Evolutionary conservation across 116 monocot species (phyloP), one percentile per base, ranked within the genome.

Genomic region (Cymodocea nodosa): DNA sequence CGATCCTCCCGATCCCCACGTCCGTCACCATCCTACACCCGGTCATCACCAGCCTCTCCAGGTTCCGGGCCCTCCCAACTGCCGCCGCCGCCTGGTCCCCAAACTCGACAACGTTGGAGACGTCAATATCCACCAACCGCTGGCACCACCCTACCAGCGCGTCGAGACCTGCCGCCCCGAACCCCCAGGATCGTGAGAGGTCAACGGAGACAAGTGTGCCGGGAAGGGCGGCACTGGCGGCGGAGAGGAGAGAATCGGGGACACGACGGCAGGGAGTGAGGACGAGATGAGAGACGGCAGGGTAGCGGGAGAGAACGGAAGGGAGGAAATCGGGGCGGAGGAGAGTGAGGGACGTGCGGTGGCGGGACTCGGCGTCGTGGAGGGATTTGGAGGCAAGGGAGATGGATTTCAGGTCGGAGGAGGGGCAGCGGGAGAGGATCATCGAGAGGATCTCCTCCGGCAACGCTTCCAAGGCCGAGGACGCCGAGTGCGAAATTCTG

Each of bases 1-100:
- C 92, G 55, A 92, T 72, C 72, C 83, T 81, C 6, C 77, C 85
- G 59, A 92, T 68, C 56, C 92, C 92, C 55, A 85, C 68, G 52
- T 92, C 92, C 18, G 83, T 83, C 35, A 92, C 56, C 67, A 25
- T 61, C 73, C 72, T 77, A 67, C 87, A 92, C 69, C 80, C 67
- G 30, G 73, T 65, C 70, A 92, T 64, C 69, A 66, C 70, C 25
- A 92, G 56, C 58, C 68, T 59, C 73, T 79, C 75, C 17, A 92
- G 74, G 23, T 71, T 73, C 61, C 68, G 52, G 52, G 75, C 77
- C 62, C 70, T 59, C 24, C 74, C 85, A 55, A 87, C 69, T 40
- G 74, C 74, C 22, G 77, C 81, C 23, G 76, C 83, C 7, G 76
- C 88, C 59, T 66, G 65, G 54, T 92, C 92, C 10, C 53, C 59